phyloP scores from a whole-genome alignment of 495 filamentous ascomycete genomes.

The Hypoxylon fragiforme region DNA sequence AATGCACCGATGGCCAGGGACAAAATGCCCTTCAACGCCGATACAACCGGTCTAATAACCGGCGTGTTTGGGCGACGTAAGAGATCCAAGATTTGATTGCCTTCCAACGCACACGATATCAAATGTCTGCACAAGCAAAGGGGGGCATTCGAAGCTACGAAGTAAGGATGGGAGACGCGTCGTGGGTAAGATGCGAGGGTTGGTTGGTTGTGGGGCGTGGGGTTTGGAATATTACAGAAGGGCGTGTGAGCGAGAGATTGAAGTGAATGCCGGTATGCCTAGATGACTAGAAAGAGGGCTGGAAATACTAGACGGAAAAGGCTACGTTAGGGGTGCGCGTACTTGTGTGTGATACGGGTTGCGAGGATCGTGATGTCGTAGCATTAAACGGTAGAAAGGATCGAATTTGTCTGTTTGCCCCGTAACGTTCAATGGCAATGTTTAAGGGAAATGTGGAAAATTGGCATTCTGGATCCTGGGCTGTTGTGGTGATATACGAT shows the following conservation, averaged over 20 bases:
- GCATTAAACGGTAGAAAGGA: constrained; percentile 26
- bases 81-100: constrained; percentile 9
- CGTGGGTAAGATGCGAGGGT: constrained; percentile 20
- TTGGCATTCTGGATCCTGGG: constrained; percentile 36
- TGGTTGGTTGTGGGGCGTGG: constrained; percentile 26
- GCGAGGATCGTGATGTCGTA: constrained; percentile 26
- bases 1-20: constrained; percentile 13
- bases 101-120: constrained; percentile 3
- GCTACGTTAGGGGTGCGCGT: constrained; percentile 11
- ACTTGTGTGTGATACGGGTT: constrained; percentile 1
- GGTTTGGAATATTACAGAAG: constrained; percentile 42
- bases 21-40: constrained; percentile 17
- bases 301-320: neutral
- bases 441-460: constrained; percentile 38
- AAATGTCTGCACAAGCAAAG: constrained; percentile 6
- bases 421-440: constrained; percentile 39
- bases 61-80: constrained; percentile 13
- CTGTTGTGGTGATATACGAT: constrained; percentile 35
- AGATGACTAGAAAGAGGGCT: neutral
- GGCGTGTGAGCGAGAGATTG: constrained; percentile 5
- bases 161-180: constrained; percentile 31
- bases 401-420: constrained; percentile 36
- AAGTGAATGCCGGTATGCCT: constrained; percentile 24
- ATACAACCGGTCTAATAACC: constrained; percentile 39
- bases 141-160: constrained; percentile 14